Evolutionary conservation across 1,284 basidiomycete species (phyloP), one percentile per base, ranked within the genome.

Genomic region (Ganoderma meredithae): DNA sequence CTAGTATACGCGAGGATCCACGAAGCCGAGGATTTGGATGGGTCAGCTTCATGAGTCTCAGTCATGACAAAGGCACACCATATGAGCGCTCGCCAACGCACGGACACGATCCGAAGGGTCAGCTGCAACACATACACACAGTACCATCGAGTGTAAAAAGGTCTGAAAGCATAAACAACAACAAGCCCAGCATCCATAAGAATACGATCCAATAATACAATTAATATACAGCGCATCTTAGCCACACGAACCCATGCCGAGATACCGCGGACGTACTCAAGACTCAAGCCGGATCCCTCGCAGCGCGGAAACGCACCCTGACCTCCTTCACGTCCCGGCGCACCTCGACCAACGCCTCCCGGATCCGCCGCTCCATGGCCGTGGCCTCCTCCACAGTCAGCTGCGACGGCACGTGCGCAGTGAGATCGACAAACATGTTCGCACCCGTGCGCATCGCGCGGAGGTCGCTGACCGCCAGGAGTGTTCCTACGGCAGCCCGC

Each of bases 321-420:
- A 96, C 93, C 76, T 96, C 95, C 25, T 88, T 81, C n/a, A 95
- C 85, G 76, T 95, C 94, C 77, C 83, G 90, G 77, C 88, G 83
- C 43, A 84, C 88, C 5, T 80, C 78, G 80, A 88, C 90, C 71
- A 97, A 81, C 44, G 85, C 84, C 63, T 82, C 81, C 41, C 84
- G 77, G 41, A 97, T 94, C 73, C 83, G 80, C 47, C 82, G 80
- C 78, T 96, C 93, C 43, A 96, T 79, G 31, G 80, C 78, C 61
- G 86, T 85, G 10, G 88, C 83, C 43, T 90, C 86, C 31, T 79
- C 76, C 19, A 95, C 86, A 9, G 86, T 89, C 78, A 90, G 81
- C n/a, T 77, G 76, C 13, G 82, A 81, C 17, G 90, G 85, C 0
- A 97, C 93, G 36, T 88, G 84, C 33, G 90, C 94, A 8, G 86